Conservation (phyloP, 768 basidiomycete species). For the Mrakia blollopis region DNA sequence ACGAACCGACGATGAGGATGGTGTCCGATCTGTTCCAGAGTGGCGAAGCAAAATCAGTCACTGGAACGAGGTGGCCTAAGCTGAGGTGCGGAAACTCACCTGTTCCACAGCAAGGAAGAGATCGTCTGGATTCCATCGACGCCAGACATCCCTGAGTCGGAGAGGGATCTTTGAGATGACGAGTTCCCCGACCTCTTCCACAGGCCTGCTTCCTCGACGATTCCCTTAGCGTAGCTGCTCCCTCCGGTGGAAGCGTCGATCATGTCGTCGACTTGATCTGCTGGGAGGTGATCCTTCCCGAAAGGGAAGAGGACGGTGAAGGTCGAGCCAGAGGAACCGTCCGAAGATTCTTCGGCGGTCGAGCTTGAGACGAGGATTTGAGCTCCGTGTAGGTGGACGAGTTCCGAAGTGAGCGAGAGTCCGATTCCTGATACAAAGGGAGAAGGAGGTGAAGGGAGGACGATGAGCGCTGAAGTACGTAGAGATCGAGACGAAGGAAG, state of each 20-base stretch:
- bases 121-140: not conserved
- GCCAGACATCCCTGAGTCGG: not conserved
- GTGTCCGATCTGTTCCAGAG: not conserved
- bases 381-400: constrained; percentile 18
- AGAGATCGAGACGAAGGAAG: not conserved
- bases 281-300: constrained; percentile 7
- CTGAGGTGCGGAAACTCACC: not conserved
- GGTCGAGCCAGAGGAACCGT: not conserved
- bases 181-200: constrained; percentile 7
- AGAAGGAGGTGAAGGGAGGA: not conserved
- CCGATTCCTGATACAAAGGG: not conserved
- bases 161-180: not conserved
- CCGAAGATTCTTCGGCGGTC: not conserved
- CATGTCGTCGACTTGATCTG: not conserved
- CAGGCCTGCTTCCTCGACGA: constrained; percentile 12
- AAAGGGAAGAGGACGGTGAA: constrained; percentile 13
- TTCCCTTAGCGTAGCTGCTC: constrained; percentile 11
- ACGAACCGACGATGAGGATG: constrained; percentile 11
- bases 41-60: not conserved
- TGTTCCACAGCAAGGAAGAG: not conserved
- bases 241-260: not conserved
- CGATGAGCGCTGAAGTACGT: no score
- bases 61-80: not conserved
- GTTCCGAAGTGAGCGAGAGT: constrained; percentile 7
- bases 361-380: not conserved